phyloP scores from a whole-genome alignment of 768 basidiomycete species.

The Xerocomellus chrysenteron region DNA sequence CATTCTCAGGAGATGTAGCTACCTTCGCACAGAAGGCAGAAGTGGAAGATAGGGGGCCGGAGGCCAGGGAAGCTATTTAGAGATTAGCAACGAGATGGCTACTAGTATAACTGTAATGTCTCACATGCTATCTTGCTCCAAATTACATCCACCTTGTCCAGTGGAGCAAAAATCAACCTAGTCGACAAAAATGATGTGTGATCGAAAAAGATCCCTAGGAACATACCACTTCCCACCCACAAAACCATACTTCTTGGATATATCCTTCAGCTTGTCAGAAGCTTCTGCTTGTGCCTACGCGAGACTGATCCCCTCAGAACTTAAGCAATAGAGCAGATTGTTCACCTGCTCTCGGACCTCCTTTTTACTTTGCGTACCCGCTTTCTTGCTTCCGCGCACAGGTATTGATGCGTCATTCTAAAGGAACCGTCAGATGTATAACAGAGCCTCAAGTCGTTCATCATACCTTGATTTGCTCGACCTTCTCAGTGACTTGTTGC shows the following conservation, averaged over 20 bases:
- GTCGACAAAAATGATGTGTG: background rate
- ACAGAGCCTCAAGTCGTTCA: background rate
- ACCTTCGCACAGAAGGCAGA: constrained; percentile 60
- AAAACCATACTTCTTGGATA: constrained; percentile 53
- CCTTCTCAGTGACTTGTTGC: constrained; percentile 51
- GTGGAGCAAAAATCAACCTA: constrained; percentile 67
- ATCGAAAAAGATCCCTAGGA: background rate
- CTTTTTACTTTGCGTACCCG: constrained; percentile 71
- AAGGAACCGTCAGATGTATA: constrained; percentile 1
- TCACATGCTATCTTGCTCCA: constrained; percentile 64
- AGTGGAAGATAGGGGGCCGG: constrained; percentile 62
- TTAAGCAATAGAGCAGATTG: background rate
- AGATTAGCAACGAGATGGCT: background rate
- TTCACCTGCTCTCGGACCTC: constrained; percentile 66
- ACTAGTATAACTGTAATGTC: constrained; percentile 14
- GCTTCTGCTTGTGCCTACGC: constrained; percentile 60
- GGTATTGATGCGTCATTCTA: constrained; percentile 70
- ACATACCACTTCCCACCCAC: constrained; percentile 68
- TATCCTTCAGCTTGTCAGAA: constrained; percentile 54
- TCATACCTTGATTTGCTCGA: constrained; percentile 60
- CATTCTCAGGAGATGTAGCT: constrained; percentile 54
- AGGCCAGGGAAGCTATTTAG: constrained; percentile 55
- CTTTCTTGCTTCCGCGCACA: constrained; percentile 65
- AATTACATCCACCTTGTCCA: constrained; percentile 61
- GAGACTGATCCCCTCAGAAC: background rate